A percentile compares a stretch with the other conserved stretches of the same genome.
These are phyloP conservation scores for Tulasnella sp. DNA, from an alignment of 768 basidiomycete species.

Conservation along the genomic window DNA sequence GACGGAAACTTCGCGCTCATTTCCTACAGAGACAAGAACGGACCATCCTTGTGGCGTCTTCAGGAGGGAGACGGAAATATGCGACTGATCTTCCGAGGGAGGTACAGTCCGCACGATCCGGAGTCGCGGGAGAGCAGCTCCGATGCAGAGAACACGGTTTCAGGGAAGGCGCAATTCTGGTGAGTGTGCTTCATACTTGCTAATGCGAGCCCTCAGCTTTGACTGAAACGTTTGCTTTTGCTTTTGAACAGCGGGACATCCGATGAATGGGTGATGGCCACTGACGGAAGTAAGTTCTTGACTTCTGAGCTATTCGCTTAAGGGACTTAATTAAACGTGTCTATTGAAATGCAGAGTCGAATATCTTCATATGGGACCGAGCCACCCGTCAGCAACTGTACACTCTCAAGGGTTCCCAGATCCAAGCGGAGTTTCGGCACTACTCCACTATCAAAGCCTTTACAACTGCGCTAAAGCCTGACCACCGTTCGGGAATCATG, in stretches of 20 bases:
- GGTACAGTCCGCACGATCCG: slow-evolving; percentile 40
- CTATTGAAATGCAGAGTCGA: slow-evolving; percentile 37
- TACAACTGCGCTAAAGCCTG: background rate
- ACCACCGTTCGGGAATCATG: background rate
- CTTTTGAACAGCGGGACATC: slow-evolving; percentile 40
- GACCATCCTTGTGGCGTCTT: slow-evolving; percentile 69
- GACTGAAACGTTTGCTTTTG: background rate
- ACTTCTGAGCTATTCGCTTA: background rate
- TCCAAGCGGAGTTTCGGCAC: background rate
- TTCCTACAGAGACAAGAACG: slow-evolving; percentile 64
- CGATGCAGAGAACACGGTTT: slow-evolving; percentile 68
- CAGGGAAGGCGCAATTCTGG: slow-evolving; percentile 21
- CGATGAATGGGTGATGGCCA: slow-evolving; percentile 66
- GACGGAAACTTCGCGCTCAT: slow-evolving; percentile 56
- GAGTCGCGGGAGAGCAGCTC: slow-evolving; percentile 57
- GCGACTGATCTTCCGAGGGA: background rate
- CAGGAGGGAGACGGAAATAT: slow-evolving; percentile 29
- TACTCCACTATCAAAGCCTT: background rate
- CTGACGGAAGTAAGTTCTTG: slow-evolving; percentile 40
- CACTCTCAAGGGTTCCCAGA: slow-evolving; percentile 19
- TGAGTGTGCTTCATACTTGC: slow-evolving; percentile 36
- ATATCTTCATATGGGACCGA: slow-evolving; percentile 78
- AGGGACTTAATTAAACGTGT: background rate
- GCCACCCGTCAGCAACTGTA: slow-evolving; percentile 60
- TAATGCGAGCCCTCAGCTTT: background rate